phyloP scores from a whole-genome alignment of 1,284 basidiomycete genomes.

The Agaricales sp. region DNA sequence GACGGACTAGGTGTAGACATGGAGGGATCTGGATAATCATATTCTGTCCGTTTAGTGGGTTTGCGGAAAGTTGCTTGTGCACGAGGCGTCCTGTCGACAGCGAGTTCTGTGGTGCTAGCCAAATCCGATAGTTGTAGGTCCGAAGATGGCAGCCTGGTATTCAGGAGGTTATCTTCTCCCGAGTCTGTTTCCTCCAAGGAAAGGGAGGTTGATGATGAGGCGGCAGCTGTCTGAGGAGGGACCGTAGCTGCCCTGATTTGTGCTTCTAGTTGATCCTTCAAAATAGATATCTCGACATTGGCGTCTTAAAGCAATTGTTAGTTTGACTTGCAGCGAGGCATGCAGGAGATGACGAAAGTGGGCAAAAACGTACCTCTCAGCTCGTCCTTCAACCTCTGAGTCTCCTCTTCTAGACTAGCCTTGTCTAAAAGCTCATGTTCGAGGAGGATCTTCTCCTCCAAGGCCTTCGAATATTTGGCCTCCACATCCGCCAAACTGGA shows the following conservation, averaged over 20 bases:
- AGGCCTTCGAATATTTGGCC: constrained; percentile 78
- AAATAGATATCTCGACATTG: constrained; percentile 74
- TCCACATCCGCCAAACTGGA: constrained; percentile 91
- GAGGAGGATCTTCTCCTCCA: constrained; percentile 94
- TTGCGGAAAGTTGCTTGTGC: background rate
- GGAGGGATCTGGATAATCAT: background rate
- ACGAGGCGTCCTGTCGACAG: background rate
- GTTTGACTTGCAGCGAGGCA: constrained; percentile 11
- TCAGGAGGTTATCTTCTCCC: constrained; percentile 16
- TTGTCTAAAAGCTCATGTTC: constrained; percentile 96
- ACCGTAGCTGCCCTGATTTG: constrained; percentile 13
- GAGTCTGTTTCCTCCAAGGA: constrained; percentile 6
- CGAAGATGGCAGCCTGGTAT: background rate
- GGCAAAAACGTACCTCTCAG: constrained; percentile 62
- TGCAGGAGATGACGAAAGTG: constrained; percentile 9
- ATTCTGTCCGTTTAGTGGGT: background rate
- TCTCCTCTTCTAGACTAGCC: constrained; percentile 84
- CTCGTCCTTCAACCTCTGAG: constrained; percentile 89
- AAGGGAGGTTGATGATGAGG: background rate
- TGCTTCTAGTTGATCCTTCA: constrained; percentile 62
- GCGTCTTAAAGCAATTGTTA: constrained; percentile 46
- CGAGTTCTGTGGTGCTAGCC: background rate
- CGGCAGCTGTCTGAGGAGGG: constrained; percentile 7
- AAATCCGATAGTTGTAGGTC: background rate
- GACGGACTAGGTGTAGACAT: background rate